Evolutionary conservation across 148 eudicot genomes (phyloP).

Genomic region (Polygonum aviculare): DNA sequence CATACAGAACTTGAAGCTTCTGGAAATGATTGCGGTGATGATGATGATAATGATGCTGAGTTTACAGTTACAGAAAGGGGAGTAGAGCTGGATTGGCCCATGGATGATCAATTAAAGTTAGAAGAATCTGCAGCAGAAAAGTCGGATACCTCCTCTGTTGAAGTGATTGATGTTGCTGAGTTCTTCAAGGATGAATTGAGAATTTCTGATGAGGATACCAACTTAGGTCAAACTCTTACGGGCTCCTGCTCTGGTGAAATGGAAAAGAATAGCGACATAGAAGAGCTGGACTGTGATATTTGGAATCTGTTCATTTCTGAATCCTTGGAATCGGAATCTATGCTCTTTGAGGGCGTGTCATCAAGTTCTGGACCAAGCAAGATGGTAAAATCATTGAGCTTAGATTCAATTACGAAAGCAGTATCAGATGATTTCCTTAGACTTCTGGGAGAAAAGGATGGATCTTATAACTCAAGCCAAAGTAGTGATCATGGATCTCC

Average conservation of each 20-base stretch:
- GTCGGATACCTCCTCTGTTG: constrained; percentile 25
- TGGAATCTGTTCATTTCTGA: constrained; percentile 22
- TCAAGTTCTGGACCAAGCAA: constrained; percentile 20
- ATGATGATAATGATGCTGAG: constrained; percentile 24
- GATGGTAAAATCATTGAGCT: constrained; percentile 41
- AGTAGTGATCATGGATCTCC: constrained; percentile 78
- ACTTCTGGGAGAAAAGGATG: constrained; percentile 55
- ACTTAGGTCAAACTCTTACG: constrained; percentile 20
- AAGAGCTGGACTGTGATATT: constrained; percentile 18
- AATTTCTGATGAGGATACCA: constrained; percentile 7
- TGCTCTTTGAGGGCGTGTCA: constrained; percentile 13
- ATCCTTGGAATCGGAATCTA: constrained; percentile 16
- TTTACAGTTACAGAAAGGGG: constrained; percentile 35
- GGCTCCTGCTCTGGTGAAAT: not conserved
- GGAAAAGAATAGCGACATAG: not conserved
- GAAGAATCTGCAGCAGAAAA: constrained; percentile 17
- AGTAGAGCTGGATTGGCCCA: constrained; percentile 21
- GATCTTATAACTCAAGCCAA: constrained; percentile 45
- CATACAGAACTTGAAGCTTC: constrained; percentile 15
- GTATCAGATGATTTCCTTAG: constrained; percentile 67
- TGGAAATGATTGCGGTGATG: constrained; percentile 17
- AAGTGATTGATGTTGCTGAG: constrained; percentile 45
- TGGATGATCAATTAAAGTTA: constrained; percentile 15
- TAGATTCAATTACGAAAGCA: constrained; percentile 53
- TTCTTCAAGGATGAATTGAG: constrained; percentile 33